Conservation (phyloP, 2,329 filamentous ascomycete genomes). For the Emmonsiellopsis sp. region DNA sequence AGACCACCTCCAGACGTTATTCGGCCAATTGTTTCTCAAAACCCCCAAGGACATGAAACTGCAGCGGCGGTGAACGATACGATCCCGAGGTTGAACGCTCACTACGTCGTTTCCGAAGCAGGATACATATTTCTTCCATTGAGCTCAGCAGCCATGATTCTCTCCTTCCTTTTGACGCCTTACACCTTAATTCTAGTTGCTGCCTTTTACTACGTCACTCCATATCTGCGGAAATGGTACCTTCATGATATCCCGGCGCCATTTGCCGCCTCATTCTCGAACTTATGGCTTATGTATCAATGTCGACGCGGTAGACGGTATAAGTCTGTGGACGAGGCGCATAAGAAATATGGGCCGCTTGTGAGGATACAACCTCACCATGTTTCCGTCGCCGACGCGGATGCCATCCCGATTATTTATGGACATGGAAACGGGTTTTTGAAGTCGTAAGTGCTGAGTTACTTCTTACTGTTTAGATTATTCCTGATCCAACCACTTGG, state of each 20-base stretch:
- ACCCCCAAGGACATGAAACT: too few relatives aligned
- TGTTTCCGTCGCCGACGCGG: constrained; percentile 69
- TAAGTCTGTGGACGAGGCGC: constrained; percentile 57
- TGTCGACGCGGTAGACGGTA: constrained; percentile 59
- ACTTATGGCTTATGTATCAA: constrained; percentile 68
- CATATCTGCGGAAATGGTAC: constrained; percentile 43
- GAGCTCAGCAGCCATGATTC: constrained; percentile 17
- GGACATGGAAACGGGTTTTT: constrained; percentile 70
- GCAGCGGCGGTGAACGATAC: too few relatives aligned
- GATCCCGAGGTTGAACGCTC: too few relatives aligned
- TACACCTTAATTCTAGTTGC: constrained; percentile 41
- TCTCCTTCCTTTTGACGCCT: constrained; percentile 23
- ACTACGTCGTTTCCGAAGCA: background rate
- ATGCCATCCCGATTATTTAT: constrained; percentile 68
- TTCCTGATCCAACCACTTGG: background rate
- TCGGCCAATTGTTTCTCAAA: too few relatives aligned
- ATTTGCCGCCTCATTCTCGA: constrained; percentile 56
- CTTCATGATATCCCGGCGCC: constrained; percentile 45
- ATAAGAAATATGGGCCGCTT: constrained; percentile 68
- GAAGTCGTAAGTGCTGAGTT: constrained; percentile 49
- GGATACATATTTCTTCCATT: background rate
- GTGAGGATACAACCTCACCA: constrained; percentile 80
- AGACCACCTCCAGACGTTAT: too few relatives aligned
- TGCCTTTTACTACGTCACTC: constrained; percentile 48
- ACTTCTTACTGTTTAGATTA: background rate